phyloP scores from a whole-genome alignment of 2,329 filamentous ascomycete genomes.

The Monascus ruber region DNA sequence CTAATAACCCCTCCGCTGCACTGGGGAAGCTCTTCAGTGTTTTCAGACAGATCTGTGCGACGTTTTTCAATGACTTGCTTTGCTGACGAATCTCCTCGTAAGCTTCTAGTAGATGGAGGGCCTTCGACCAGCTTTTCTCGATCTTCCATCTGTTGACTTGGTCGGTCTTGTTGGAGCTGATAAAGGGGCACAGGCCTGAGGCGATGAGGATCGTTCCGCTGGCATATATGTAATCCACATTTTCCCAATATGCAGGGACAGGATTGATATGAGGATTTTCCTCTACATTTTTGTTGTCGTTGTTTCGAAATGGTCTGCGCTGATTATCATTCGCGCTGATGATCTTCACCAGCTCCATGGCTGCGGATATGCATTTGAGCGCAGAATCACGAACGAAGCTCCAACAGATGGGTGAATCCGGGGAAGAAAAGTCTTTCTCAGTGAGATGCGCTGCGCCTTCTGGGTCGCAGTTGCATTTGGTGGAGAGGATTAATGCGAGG shows the following conservation, averaged over 20 bases:
- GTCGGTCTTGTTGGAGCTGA: neutral
- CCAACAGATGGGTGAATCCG: conserved; percentile 3
- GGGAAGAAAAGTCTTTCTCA: neutral
- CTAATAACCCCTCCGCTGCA: neutral
- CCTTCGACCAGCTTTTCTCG: conserved; percentile 1
- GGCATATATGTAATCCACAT: conserved; percentile 7
- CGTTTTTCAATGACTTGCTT: neutral
- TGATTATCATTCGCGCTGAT: neutral
- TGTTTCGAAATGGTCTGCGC: too few species aligned
- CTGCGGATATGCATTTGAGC: conserved; percentile 4
- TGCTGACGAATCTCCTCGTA: neutral
- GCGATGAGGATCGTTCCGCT: conserved; percentile 6
- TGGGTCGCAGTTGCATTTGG: conserved; percentile 4
- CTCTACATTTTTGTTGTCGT: neutral
- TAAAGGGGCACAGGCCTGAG: conserved; percentile 3
- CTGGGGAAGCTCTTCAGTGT: neutral
- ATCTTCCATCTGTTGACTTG: neutral
- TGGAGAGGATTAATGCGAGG: conserved; percentile 3
- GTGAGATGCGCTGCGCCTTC: conserved; percentile 2
- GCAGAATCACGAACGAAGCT: conserved; percentile 5
- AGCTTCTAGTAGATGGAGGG: neutral
- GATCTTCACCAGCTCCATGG: conserved; percentile 2
- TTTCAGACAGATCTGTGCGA: neutral
- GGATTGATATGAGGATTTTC: neutral
- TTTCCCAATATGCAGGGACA: conserved; percentile 6